Evolutionary conservation across 768 basidiomycete genomes (phyloP).

Genomic region (Leccinum subgranulosum): DNA sequence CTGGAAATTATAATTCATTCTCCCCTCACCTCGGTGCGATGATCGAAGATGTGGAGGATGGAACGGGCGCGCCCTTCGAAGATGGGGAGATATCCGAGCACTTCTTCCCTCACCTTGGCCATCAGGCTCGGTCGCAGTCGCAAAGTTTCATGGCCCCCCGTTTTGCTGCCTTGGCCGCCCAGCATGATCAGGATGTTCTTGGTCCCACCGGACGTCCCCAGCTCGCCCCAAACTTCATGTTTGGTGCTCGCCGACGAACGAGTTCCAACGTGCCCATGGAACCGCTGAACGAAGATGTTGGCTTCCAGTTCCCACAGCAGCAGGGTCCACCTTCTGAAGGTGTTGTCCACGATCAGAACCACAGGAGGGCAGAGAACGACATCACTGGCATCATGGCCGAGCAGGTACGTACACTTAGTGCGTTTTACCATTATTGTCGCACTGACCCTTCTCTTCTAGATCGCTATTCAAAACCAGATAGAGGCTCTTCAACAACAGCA

Average conservation of each 20-base stretch:
- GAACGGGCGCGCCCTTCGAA: constrained; percentile 47
- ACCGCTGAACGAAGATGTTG: constrained; percentile 72
- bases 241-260: constrained; percentile 62
- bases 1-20: constrained; percentile 65
- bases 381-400: constrained; percentile 92
- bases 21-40: constrained; percentile 80
- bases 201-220: constrained; percentile 83
- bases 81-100: constrained; percentile 77
- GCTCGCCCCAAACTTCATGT: constrained; percentile 89
- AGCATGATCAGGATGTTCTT: constrained; percentile 60
- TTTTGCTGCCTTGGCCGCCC: constrained; percentile 76
- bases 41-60: constrained; percentile 80
- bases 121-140: constrained; percentile 71
- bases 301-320: constrained; percentile 83
- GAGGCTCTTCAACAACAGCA: constrained; percentile 90
- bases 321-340: constrained; percentile 31
- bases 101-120: constrained; percentile 46
- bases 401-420: constrained; percentile 62
- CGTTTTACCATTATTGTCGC: not conserved
- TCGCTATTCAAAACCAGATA: constrained; percentile 87
- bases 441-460: constrained; percentile 41
- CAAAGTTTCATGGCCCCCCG: constrained; percentile 88
- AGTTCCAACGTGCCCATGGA: constrained; percentile 56
- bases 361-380: constrained; percentile 66
- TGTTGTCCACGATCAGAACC: constrained; percentile 34